These are phyloP conservation scores for Xylaria hypoxylon DNA, from an alignment of 2,329 filamentous ascomycete species.

Conservation along the genomic window DNA sequence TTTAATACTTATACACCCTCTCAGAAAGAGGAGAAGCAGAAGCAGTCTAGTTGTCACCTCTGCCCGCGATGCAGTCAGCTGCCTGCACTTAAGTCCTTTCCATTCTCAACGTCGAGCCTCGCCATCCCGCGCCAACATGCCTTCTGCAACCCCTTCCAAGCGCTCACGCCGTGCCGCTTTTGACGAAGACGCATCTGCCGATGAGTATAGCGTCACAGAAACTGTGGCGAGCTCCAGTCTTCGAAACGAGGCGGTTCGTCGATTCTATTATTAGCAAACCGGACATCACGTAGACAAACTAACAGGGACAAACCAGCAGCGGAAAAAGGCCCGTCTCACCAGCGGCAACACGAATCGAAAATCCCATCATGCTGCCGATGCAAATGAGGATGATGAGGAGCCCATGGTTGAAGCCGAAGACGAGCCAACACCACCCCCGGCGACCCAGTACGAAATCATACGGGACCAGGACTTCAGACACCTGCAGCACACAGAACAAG, in stretches of 20 bases:
- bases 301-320: constrained; percentile 43
- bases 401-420: constrained; percentile 45
- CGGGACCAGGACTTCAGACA: constrained; percentile 71
- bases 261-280: background rate
- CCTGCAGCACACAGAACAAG: constrained; percentile 65
- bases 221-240: constrained; percentile 58
- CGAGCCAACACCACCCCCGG: constrained; percentile 55
- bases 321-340: constrained; percentile 56
- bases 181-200: constrained; percentile 50
- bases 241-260: constrained; percentile 55
- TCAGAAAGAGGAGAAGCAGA: background rate
- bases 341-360: constrained; percentile 38
- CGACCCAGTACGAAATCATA: constrained; percentile 71
- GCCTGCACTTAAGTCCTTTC: constrained; percentile 8
- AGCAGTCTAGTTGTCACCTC: background rate
- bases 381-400: constrained; percentile 50
- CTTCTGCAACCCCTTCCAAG: constrained; percentile 52
- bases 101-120: background rate
- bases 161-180: constrained; percentile 55
- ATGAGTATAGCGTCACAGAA: constrained; percentile 53
- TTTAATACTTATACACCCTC: no score
- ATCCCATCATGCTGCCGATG: constrained; percentile 29
- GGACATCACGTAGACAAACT: constrained; percentile 12
- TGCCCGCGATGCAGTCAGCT: constrained; percentile 32
- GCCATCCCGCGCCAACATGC: constrained; percentile 41